Conservation (phyloP, 768 basidiomycete genomes). For the Leucocoprinus sp. region DNA sequence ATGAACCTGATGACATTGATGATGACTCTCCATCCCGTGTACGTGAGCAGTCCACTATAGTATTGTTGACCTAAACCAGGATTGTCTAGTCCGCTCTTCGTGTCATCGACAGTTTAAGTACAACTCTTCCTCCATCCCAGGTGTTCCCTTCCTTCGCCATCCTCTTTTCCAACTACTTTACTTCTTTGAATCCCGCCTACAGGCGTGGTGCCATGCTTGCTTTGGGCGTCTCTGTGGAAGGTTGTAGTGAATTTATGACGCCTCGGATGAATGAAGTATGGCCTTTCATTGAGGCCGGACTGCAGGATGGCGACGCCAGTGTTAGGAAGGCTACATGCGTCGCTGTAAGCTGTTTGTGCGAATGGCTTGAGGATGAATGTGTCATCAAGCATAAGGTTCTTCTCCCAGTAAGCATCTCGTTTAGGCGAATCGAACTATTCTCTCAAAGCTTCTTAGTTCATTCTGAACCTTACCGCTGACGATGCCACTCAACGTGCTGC, state of each 20-base stretch:
- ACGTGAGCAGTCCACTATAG: constrained; percentile 21
- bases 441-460: constrained; percentile 40
- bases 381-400: constrained; percentile 73
- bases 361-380: constrained; percentile 95
- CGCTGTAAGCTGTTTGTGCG: constrained; percentile 92
- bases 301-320: constrained; percentile 72
- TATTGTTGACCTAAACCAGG: not conserved
- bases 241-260: constrained; percentile 96
- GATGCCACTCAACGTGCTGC: constrained; percentile 81
- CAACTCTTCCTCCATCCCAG: constrained; percentile 86
- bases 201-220: constrained; percentile 94
- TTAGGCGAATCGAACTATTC: not conserved
- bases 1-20: constrained; percentile 88
- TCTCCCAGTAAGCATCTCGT: constrained; percentile 58
- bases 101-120: constrained; percentile 87
- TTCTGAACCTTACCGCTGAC: constrained; percentile 88
- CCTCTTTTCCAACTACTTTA: constrained; percentile 80
- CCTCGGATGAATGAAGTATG: constrained; percentile 87
- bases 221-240: constrained; percentile 92
- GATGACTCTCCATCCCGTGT: constrained; percentile 91
- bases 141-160: constrained; percentile 88
- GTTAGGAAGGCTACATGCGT: constrained; percentile 96
- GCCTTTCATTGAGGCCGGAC: constrained; percentile 87
- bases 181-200: constrained; percentile 64
- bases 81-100: constrained; percentile 75